Evolutionary conservation across 306 rosid genomes (phyloP).

Genomic region (Lotus japonicus): DNA sequence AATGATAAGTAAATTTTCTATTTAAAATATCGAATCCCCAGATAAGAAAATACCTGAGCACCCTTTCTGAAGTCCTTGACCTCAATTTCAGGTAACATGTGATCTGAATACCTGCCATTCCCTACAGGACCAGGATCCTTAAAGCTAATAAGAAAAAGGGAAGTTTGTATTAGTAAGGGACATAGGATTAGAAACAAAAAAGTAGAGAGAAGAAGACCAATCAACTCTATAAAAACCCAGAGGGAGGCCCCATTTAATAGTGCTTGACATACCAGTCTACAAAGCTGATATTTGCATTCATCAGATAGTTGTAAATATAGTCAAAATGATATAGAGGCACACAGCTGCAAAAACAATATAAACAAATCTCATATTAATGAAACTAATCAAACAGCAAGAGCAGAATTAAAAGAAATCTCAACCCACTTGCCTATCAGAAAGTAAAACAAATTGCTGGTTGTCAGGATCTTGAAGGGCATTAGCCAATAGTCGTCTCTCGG

Average conservation of each 20-base stretch:
- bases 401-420: slow-evolving; percentile 16
- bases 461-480: slow-evolving; percentile 84
- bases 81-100: slow-evolving; percentile 93
- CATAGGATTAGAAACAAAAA: slow-evolving; percentile 8
- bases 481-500: slow-evolving; percentile 87
- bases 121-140: slow-evolving; percentile 99
- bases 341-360: slow-evolving; percentile 66
- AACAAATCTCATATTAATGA: slow-evolving; percentile 26
- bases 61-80: slow-evolving; percentile 94
- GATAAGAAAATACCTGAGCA: slow-evolving; percentile 71
- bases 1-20: background rate
- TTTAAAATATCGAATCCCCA: slow-evolving; percentile 10
- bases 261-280: slow-evolving; percentile 75
- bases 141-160: slow-evolving; percentile 49
- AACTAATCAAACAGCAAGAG: slow-evolving; percentile 12
- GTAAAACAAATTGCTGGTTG: slow-evolving; percentile 90
- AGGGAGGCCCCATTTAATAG: background rate
- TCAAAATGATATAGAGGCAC: slow-evolving; percentile 78
- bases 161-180: slow-evolving; percentile 9
- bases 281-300: slow-evolving; percentile 79
- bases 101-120: slow-evolving; percentile 90
- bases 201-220: slow-evolving; percentile 4
- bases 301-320: slow-evolving; percentile 71
- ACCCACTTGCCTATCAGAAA: slow-evolving; percentile 78
- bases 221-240: background rate